Evolutionary conservation across 2,329 filamentous ascomycete species (phyloP).

Genomic region (Diplodia scrobiculata): DNA sequence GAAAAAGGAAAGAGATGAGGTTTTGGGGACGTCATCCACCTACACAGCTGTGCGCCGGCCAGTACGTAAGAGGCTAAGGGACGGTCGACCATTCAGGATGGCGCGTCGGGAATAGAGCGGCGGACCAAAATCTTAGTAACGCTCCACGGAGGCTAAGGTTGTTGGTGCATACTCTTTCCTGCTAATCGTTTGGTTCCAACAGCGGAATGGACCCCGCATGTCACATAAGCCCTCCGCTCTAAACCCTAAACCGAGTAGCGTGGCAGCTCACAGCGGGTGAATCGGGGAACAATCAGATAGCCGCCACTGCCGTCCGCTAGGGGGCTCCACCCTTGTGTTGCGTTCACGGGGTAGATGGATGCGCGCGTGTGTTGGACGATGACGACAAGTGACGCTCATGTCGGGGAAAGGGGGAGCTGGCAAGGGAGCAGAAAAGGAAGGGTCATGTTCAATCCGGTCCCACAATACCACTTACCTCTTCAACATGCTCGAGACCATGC

Average conservation of each 20-base stretch:
- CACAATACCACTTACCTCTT: background rate
- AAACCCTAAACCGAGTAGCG: slow-evolving; percentile 1
- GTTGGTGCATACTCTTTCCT: background rate
- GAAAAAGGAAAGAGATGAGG: background rate
- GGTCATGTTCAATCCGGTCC: background rate
- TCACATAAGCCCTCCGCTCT: background rate
- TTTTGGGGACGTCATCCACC: background rate
- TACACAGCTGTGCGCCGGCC: background rate
- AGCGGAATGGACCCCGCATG: background rate
- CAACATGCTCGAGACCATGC: background rate
- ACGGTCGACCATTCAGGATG: background rate
- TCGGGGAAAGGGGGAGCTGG: background rate
- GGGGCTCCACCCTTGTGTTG: background rate
- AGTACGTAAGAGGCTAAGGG: background rate
- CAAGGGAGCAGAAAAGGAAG: background rate
- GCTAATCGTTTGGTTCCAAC: background rate
- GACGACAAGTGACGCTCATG: background rate
- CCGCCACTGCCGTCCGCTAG: background rate
- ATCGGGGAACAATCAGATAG: background rate
- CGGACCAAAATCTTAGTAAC: background rate
- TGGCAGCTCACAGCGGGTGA: background rate
- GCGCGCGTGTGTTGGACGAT: background rate
- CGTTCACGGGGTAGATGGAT: background rate
- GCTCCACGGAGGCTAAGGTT: background rate
- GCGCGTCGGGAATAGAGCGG: background rate